Base-by-base conservation (phyloP, 805 yeast genomes). In the Huiozyma sinensis region DNA sequence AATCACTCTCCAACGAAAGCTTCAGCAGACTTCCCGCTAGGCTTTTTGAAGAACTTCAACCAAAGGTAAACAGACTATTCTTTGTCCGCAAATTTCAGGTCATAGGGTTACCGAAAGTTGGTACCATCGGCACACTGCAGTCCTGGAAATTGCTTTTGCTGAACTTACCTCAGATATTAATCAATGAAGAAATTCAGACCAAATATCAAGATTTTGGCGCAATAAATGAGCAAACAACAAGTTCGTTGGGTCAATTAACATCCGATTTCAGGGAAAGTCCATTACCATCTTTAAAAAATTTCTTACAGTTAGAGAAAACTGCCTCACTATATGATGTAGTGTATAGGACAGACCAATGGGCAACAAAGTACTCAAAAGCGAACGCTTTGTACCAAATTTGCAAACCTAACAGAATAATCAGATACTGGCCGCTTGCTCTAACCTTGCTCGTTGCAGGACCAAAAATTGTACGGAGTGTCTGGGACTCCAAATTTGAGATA, bases 381-480 rank as follows among this genome's bases (percentile, higher is more conserved):
- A 8, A 30, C 8, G 28, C 34, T 9, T 11, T 44, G 7, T 40
- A 32, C 8, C 9, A 32, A 5, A 35, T 47, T 6, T 36, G 40
- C 12, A 56, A 58, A 43, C 85, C 85, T 12, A 54, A 64, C 1
- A 51, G 61, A 12, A 33, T 67, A 1, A 62, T 68, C 2, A 70
- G 85, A 44, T 76, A 78, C 61, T 88, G 95, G 95, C 85, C 89
- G 1, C 45, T 73, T 0, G 47, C 75, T 1, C 46, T 72, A 0
- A 13, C 73, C 1, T 46, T 67, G 1, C 38, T 70, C 0, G 41
- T 71, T 3, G 76, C 74, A 55, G 83, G 83, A 0, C 87, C 92
- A 7, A 54, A 70, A 1, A 56, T 76, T 2, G 50, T 73, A 1
- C 39, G 54, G 28, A 64, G 64, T 44, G 48, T 73, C 2, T 66